Evolutionary conservation across 1,284 basidiomycete species (phyloP), one percentile per base, ranked within the genome.

Genomic region (Rhizoctonia solani): DNA sequence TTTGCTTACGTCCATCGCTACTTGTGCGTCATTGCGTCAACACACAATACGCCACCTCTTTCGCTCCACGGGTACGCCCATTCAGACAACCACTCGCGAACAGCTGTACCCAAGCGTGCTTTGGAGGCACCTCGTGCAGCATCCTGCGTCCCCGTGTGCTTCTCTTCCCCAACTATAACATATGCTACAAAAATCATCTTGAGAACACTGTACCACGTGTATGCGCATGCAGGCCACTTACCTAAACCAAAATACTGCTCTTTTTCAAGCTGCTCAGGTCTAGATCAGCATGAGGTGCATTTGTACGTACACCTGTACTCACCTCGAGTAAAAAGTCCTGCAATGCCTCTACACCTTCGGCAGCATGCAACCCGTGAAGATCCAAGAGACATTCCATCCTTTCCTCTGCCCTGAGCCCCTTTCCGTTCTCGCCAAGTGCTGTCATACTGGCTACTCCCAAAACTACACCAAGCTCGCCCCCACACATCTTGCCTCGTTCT

Each of bases 41-140:
- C 87, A 74, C 90, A 95, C 54, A 98, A 83, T 63, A 95, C 86
- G 1, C 95, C 95, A 72, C 92, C 92, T 13, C 87, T 85, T 76
- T 98, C 95, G 77, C 85, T 92, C 92, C 93, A 96, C n/a, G 95
- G 92, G 78, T 95, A 96, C 54, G 90, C 91, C 92, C 93, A 98
- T 63, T 90, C 86, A 72, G 92, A 89, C 53, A 98, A 79, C 86
- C 90, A 96, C 75, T 93, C 91, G 72, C 91, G 88, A 46, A 98
- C 87, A 16, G 90, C 91, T 1, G 88, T 84, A 2, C 88, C 90
- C 11, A 98, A 82, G 11, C 94, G 87, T 16, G 86, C 83, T 69
- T 92, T 88, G 32, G 90, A 91, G 1, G 92, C 85, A 39, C 94
- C 92, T 54, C 93, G 85, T 13, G 82, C 84, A 14, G 84, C 80